Conservation (phyloP, 805 yeast species). For the Tetrapisispora phaffii region DNA sequence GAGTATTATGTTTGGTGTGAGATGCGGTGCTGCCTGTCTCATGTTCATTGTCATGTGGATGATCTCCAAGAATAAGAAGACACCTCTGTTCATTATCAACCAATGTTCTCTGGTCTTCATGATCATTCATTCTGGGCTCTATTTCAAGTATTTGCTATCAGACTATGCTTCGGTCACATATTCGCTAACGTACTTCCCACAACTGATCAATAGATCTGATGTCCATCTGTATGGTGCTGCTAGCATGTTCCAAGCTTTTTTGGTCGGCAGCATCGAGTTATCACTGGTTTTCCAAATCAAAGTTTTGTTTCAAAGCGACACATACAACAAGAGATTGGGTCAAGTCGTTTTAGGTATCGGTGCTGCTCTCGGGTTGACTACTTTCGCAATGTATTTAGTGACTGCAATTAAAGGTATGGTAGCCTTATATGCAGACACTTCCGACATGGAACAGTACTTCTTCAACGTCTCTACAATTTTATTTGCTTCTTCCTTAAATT, state of each 20-base stretch:
- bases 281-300: constrained; percentile 65
- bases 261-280: constrained; percentile 50
- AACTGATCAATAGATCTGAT: constrained; percentile 30
- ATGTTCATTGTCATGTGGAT: constrained; percentile 40
- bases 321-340: constrained; percentile 35
- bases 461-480: constrained; percentile 47
- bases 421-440: constrained; percentile 23
- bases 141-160: constrained; percentile 44
- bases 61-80: constrained; percentile 41
- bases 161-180: constrained; percentile 42
- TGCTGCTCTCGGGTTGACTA: constrained; percentile 40
- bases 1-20: constrained; percentile 44
- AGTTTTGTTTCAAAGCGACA: constrained; percentile 57
- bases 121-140: constrained; percentile 52
- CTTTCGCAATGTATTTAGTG: constrained; percentile 50
- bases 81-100: constrained; percentile 70
- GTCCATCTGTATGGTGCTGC: constrained; percentile 50
- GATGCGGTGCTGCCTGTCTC: constrained; percentile 46
- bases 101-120: constrained; percentile 47
- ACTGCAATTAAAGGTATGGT: constrained; percentile 39
- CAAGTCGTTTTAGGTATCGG: constrained; percentile 32
- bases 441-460: constrained; percentile 29
- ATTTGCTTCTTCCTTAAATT: constrained; percentile 57
- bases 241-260: constrained; percentile 47
- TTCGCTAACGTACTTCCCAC: constrained; percentile 39